Conservation (phyloP, 352 stramenopile genomes). For the Thalassiosira pacifica region DNA sequence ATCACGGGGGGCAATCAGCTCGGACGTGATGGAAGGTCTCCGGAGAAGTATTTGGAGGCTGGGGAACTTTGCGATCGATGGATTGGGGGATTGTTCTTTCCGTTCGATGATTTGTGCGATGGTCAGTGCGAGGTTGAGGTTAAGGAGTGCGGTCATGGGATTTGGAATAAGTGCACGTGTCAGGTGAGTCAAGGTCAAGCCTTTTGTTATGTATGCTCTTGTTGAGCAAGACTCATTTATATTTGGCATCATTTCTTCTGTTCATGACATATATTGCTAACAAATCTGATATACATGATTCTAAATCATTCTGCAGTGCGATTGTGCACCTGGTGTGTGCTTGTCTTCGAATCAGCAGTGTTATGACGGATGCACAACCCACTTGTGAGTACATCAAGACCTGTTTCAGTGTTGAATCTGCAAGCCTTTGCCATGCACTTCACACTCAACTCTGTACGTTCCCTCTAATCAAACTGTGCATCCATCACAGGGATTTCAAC, state of each 20-base stretch:
- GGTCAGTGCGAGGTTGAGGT: background rate
- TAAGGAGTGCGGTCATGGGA: constrained; percentile 18
- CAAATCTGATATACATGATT: background rate
- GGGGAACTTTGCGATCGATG: background rate
- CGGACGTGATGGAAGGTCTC: background rate
- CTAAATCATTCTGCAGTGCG: constrained; percentile 7
- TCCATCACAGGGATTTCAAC: constrained; percentile 34
- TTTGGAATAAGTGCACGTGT: constrained; percentile 34
- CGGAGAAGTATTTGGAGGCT: background rate
- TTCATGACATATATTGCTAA: background rate
- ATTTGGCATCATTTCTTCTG: background rate
- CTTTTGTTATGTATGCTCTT: no score
- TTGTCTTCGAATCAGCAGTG: constrained; percentile 32
- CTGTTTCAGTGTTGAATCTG: background rate
- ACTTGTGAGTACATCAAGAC: constrained; percentile 15
- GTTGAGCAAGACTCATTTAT: background rate
- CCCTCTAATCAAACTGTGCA: no score
- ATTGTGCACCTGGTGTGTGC: constrained; percentile 30
- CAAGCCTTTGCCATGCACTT: no score
- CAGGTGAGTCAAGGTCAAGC: background rate
- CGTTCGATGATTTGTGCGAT: background rate
- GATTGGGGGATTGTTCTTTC: background rate
- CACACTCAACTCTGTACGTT: no score
- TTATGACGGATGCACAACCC: constrained; percentile 38
- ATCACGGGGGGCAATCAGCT: background rate